These are phyloP conservation scores for Diutina neorugosa DNA, from an alignment of 1,139 yeast genomes.

Conservation along the genomic window DNA sequence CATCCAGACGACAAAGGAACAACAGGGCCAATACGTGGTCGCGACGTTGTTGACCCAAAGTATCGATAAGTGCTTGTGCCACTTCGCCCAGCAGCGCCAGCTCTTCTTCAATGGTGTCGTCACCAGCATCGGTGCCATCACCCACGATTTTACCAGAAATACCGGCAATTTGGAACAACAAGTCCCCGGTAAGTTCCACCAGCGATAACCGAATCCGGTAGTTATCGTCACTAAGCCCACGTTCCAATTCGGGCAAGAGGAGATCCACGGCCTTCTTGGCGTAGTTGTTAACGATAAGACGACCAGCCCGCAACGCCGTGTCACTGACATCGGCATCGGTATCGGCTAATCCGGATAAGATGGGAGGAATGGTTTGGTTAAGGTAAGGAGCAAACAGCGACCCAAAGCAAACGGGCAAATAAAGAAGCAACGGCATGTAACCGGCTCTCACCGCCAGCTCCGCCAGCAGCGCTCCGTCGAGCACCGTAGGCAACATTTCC, in stretches of 20 bases:
- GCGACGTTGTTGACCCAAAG: constrained; percentile 80
- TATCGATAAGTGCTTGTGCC: constrained; percentile 51
- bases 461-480: constrained; percentile 57
- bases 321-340: constrained; percentile 78
- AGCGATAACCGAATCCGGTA: constrained; percentile 88
- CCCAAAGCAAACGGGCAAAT: constrained; percentile 92
- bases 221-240: constrained; percentile 72
- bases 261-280: constrained; percentile 91
- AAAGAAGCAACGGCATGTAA: constrained; percentile 79
- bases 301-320: constrained; percentile 84
- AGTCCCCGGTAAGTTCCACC: constrained; percentile 93
- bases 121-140: constrained; percentile 12
- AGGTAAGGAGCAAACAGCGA: constrained; percentile 84
- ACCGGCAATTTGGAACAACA: constrained; percentile 90
- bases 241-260: constrained; percentile 85
- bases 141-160: constrained; percentile 51
- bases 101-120: constrained; percentile 44
- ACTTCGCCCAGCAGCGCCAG: constrained; percentile 34
- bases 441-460: constrained; percentile 79
- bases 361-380: constrained; percentile 76
- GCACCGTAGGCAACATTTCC: constrained; percentile 71
- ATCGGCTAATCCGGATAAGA: constrained; percentile 86
- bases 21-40: constrained; percentile 74
- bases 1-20: constrained; percentile 89
- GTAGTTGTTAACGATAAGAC: constrained; percentile 81